phyloP scores from a whole-genome alignment of 306 rosid genomes.

The Ochetophila trinervis region DNA sequence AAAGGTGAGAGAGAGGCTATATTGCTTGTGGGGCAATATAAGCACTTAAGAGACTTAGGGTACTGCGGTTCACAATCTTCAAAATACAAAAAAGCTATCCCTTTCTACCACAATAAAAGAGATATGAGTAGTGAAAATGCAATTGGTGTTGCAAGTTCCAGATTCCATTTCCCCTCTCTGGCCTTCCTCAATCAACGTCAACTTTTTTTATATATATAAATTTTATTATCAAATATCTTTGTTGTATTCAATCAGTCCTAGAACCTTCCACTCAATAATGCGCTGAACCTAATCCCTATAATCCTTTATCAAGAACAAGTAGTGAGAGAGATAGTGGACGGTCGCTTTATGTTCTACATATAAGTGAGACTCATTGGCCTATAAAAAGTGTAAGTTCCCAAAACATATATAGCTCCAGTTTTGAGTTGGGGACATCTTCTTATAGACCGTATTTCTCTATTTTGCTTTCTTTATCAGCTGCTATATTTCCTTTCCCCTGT shows the following conservation, averaged over 20 bases:
- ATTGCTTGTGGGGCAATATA: conserved; percentile 53
- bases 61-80: conserved; percentile 33
- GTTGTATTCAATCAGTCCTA: conserved; percentile 27
- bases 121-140: conserved; percentile 4
- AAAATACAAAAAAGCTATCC: neutral
- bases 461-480: conserved; percentile 3
- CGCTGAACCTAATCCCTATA: conserved; percentile 37
- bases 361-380: conserved; percentile 32
- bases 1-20: conserved; percentile 17
- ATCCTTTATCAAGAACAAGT: conserved; percentile 23
- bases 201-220: conserved; percentile 6
- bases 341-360: conserved; percentile 28
- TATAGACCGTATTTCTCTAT: neutral
- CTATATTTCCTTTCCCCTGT: conserved; percentile 13
- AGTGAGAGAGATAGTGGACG: conserved; percentile 31
- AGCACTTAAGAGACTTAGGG: conserved; percentile 45
- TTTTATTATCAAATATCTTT: conserved; percentile 22
- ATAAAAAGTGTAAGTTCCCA: conserved; percentile 51
- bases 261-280: conserved; percentile 43
- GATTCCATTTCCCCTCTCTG: conserved; percentile 38
- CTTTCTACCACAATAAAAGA: conserved; percentile 12
- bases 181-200: conserved; percentile 41
- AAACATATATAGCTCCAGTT: neutral
- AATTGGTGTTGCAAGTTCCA: conserved; percentile 30
- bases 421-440: conserved; percentile 5